A percentile compares a stretch with the other conserved stretches of the same genome.
Evolutionary conservation across 768 basidiomycete genomes (phyloP).

Genomic region (Cystofilobasidium ferigula): DNA sequence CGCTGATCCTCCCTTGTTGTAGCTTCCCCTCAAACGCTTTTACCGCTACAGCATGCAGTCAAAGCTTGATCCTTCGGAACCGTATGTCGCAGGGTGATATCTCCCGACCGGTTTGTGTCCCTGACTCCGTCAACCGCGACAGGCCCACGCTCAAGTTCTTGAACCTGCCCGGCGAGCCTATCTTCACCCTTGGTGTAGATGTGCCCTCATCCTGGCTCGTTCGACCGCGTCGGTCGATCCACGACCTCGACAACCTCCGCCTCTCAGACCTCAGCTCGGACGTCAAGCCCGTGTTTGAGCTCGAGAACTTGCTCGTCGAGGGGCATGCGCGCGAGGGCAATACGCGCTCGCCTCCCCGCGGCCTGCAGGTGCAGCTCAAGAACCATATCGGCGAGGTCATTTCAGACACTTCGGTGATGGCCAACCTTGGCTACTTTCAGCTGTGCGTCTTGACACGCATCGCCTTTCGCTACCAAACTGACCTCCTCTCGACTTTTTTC

Average conservation of each 20-base stretch:
- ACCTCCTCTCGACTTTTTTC: not conserved
- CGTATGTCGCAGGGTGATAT: not conserved
- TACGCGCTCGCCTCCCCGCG: constrained; percentile 64
- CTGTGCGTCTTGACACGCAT: constrained; percentile 42
- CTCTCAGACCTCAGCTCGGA: constrained; percentile 50
- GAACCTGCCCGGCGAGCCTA: constrained; percentile 67
- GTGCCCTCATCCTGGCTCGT: constrained; percentile 87
- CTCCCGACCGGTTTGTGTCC: not conserved
- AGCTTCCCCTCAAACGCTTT: constrained; percentile 87
- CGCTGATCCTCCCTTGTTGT: not conserved
- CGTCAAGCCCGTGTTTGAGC: constrained; percentile 48
- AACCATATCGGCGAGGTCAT: constrained; percentile 41
- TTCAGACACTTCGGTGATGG: constrained; percentile 84
- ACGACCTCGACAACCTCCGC: constrained; percentile 93
- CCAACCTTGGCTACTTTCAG: constrained; percentile 90
- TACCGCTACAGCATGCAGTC: constrained; percentile 66
- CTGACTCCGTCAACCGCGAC: not conserved
- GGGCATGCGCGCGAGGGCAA: constrained; percentile 75
- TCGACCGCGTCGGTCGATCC: constrained; percentile 70
- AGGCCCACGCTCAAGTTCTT: constrained; percentile 48
- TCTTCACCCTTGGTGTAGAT: constrained; percentile 90
- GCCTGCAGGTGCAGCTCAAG: constrained; percentile 76
- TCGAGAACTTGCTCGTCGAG: constrained; percentile 85
- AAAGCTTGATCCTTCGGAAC: constrained; percentile 35
- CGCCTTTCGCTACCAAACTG: not conserved